These are phyloP conservation scores for Cynanchum wilfordii DNA, from an alignment of 257 asterid genomes.

Conservation along the genomic window DNA sequence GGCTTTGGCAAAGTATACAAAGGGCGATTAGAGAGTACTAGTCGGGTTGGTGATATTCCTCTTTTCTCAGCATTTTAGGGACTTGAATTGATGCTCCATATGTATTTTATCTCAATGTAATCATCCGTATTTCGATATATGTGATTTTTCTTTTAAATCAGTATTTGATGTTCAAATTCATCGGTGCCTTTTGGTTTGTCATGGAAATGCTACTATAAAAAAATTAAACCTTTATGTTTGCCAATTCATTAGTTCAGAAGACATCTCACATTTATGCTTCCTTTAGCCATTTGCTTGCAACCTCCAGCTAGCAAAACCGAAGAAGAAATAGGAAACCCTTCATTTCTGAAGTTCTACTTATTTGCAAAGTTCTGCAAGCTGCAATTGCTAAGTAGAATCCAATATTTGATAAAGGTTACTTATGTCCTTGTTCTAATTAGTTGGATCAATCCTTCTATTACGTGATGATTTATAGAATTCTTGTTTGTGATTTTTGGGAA, in stretches of 20 bases:
- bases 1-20: slow-evolving; percentile 86
- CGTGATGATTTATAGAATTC: neutral
- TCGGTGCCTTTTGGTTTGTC: neutral
- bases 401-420: neutral
- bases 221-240: neutral
- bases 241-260: neutral
- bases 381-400: neutral
- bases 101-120: neutral
- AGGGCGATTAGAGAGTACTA: slow-evolving; percentile 69
- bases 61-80: neutral
- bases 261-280: neutral
- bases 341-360: neutral
- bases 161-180: neutral
- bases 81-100: neutral
- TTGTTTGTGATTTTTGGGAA: neutral
- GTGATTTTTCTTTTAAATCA: neutral
- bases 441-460: neutral
- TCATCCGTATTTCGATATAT: neutral
- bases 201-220: neutral
- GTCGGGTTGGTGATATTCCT: slow-evolving; percentile 43
- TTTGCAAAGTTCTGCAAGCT: neutral
- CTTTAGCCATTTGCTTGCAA: neutral
- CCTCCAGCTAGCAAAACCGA: neutral
- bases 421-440: neutral
- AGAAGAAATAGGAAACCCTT: neutral